Evolutionary conservation across 1,284 basidiomycete species (phyloP).

Genomic region (Rhodotorula glutinis): DNA sequence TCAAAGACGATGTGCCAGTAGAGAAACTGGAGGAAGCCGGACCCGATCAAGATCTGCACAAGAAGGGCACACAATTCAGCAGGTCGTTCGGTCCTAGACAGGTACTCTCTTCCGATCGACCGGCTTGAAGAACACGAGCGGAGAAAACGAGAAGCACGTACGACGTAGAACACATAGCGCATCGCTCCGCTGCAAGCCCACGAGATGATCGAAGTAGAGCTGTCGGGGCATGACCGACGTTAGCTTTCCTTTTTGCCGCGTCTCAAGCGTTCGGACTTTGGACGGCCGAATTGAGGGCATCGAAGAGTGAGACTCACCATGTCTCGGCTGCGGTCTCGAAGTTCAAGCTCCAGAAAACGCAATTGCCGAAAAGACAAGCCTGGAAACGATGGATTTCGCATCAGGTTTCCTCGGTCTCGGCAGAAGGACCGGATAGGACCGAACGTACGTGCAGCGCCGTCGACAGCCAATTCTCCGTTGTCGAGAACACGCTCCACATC

Average conservation of each 20-base stretch:
- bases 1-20: background rate
- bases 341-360: background rate
- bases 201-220: background rate
- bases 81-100: no score
- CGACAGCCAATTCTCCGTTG: background rate
- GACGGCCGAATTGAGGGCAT: no score
- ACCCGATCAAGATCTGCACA: conserved; percentile 3
- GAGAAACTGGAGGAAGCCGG: background rate
- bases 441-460: background rate
- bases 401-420: no score
- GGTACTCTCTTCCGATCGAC: no score
- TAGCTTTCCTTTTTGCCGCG: no score
- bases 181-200: background rate
- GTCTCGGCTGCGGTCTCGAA: background rate
- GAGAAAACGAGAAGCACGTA: background rate
- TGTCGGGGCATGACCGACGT: background rate
- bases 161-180: background rate
- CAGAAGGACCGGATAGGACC: no score
- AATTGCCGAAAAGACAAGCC: background rate
- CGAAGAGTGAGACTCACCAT: background rate
- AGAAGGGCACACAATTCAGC: no score
- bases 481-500: background rate
- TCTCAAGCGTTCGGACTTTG: no score
- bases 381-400: no score
- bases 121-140: no score